These are phyloP conservation scores for Ceratocystis cacaofunesta DNA, from an alignment of 2,329 filamentous ascomycete genomes.

Conservation along the genomic window DNA sequence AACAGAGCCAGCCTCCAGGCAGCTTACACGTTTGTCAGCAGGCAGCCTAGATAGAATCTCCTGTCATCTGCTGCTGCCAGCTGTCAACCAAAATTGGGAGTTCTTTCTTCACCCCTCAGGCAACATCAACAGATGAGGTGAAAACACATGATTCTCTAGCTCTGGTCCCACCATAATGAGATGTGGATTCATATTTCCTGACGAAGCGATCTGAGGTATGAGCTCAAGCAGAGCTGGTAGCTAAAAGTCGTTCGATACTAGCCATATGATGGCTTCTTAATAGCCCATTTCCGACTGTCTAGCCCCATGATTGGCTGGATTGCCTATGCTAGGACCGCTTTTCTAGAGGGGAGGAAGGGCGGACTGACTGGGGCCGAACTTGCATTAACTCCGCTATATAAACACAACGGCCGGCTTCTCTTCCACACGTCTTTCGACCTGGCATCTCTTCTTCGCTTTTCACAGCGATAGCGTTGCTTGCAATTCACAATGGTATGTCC, in stretches of 20 bases:
- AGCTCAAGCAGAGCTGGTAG: not conserved
- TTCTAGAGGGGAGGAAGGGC: not conserved
- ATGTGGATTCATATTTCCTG: not conserved
- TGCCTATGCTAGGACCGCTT: not conserved
- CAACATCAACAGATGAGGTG: not conserved
- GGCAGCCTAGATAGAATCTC: no score
- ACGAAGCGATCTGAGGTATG: not conserved
- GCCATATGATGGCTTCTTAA: not conserved
- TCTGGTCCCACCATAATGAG: not conserved
- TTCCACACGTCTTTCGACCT: not conserved
- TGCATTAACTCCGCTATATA: not conserved
- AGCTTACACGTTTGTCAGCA: not conserved
- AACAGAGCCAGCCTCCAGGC: no score
- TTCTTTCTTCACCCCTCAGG: not conserved
- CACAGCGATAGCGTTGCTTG: not conserved
- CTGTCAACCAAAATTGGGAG: not conserved
- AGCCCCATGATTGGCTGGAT: not conserved
- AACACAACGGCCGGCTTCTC: not conserved
- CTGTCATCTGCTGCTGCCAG: not conserved
- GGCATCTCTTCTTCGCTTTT: no score
- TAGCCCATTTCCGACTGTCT: not conserved
- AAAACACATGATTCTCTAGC: not conserved
- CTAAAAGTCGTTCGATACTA: not conserved
- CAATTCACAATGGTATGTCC: not conserved
- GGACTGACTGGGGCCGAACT: not conserved